These are phyloP conservation scores for Croton laevigatus DNA, from an alignment of 441 rosid species.

Conservation along the genomic window DNA sequence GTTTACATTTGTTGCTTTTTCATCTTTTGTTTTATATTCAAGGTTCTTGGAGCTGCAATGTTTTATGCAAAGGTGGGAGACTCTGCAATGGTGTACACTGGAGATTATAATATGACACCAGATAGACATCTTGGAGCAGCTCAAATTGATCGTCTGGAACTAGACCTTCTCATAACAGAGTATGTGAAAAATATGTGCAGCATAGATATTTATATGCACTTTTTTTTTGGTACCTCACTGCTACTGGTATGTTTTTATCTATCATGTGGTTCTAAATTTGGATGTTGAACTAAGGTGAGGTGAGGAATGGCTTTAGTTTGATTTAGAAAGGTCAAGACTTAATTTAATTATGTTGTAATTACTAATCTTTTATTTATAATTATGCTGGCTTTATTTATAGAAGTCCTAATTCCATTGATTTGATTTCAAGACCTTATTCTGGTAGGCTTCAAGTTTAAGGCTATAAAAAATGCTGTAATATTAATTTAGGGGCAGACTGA, in stretches of 20 bases:
- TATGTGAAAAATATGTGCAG: conserved; percentile 28
- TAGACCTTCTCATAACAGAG: conserved; percentile 97
- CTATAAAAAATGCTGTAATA: no score
- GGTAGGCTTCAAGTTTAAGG: background rate
- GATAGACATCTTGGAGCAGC: conserved; percentile 99
- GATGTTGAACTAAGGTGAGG: background rate
- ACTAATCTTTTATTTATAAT: background rate
- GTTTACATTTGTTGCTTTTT: conserved; percentile 8
- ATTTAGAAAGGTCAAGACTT: background rate
- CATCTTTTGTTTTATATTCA: conserved; percentile 16
- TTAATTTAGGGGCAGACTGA: background rate
- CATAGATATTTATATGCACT: background rate
- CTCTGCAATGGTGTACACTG: conserved; percentile 84
- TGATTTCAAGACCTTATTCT: background rate
- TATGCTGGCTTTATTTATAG: no score
- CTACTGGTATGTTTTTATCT: background rate
- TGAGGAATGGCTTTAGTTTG: background rate
- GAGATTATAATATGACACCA: conserved; percentile 97
- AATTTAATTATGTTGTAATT: background rate
- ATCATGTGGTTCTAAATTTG: background rate
- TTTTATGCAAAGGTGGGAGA: conserved; percentile 94
- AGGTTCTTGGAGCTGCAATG: conserved; percentile 99
- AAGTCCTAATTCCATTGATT: no score
- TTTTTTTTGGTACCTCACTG: background rate
- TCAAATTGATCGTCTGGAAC: conserved; percentile 70